These are phyloP conservation scores for Flaveria linearis DNA, from an alignment of 129 eudicot species.

Conservation along the genomic window DNA sequence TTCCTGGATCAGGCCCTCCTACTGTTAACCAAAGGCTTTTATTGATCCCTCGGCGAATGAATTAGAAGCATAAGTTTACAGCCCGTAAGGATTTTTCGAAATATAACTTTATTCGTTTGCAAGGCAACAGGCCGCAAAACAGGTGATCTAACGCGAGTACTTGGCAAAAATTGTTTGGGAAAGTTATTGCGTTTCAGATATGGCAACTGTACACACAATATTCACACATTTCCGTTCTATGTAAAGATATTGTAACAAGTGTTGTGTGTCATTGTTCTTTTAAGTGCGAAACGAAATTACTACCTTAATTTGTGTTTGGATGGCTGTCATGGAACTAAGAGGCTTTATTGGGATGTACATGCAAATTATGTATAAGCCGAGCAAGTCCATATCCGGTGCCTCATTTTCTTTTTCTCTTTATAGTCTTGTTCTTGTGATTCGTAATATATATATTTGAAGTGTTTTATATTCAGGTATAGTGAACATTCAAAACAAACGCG, in stretches of 20 bases:
- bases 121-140: background rate
- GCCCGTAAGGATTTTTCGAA: background rate
- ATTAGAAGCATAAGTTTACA: background rate
- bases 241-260: background rate
- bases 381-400: too few relatives aligned
- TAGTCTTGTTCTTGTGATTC: too few relatives aligned
- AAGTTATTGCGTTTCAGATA: too few relatives aligned
- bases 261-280: background rate
- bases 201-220: background rate
- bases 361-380: too few relatives aligned
- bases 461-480: constrained; percentile 42
- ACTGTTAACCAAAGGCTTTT: constrained; percentile 24
- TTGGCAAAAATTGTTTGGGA: background rate
- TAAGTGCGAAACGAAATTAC: background rate
- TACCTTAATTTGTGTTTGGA: too few relatives aligned
- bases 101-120: background rate
- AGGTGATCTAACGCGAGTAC: constrained; percentile 2
- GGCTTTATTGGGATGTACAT: too few relatives aligned
- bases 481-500: constrained; percentile 73
- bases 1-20: constrained; percentile 92
- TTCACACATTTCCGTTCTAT: background rate
- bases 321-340: too few relatives aligned
- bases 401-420: too few relatives aligned
- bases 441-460: too few relatives aligned
- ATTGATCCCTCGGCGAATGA: background rate